phyloP scores from a whole-genome alignment of 345 rosid species.

The Atalantia buxifolia region DNA sequence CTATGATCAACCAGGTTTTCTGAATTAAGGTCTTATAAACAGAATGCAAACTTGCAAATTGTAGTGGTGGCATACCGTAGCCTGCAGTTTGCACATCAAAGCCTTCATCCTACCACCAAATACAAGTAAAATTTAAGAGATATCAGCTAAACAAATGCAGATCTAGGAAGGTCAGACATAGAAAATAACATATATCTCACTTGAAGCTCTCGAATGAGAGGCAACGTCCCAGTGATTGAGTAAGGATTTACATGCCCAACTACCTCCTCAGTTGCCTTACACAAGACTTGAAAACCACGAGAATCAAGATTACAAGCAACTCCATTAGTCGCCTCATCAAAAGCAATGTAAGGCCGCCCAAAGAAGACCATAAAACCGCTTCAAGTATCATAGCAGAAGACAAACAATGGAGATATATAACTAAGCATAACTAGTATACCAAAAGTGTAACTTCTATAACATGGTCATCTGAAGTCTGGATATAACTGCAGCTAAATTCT shows the following conservation, averaged over 20 bases:
- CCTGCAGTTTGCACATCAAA: slow-evolving; percentile 95
- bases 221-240: slow-evolving; percentile 93
- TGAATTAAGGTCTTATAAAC: background rate
- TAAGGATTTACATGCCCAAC: slow-evolving; percentile 92
- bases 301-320: slow-evolving; percentile 95
- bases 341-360: slow-evolving; percentile 61
- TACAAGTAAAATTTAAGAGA: background rate
- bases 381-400: background rate
- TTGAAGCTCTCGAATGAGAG: slow-evolving; percentile 85
- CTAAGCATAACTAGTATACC: background rate
- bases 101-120: slow-evolving; percentile 69
- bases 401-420: background rate
- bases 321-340: slow-evolving; percentile 74
- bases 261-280: slow-evolving; percentile 86
- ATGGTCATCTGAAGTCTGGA: background rate
- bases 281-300: slow-evolving; percentile 74
- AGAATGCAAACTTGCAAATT: background rate
- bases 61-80: slow-evolving; percentile 51
- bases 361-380: slow-evolving; percentile 6
- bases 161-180: background rate
- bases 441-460: slow-evolving; percentile 2
- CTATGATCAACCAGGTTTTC: background rate
- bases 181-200: slow-evolving; percentile 33
- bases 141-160: background rate
- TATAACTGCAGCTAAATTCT: slow-evolving; percentile 1